Base-by-base conservation (phyloP, 2,329 filamentous ascomycete species). In the Camillea tinctor region DNA sequence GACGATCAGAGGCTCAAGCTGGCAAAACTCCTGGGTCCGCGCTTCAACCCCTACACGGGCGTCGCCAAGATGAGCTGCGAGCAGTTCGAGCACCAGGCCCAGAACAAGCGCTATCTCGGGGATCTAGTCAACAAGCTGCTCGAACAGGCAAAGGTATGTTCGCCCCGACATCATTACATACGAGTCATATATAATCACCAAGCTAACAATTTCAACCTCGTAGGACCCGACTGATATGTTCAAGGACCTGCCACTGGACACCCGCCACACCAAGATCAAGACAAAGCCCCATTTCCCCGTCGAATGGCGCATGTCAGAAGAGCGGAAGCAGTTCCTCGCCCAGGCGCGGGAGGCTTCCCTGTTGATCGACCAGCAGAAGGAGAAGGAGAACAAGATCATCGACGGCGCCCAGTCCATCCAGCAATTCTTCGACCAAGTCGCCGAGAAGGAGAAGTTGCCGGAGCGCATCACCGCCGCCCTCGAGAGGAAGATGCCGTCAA, bases 21-120 rank as follows among this genome's bases (percentile, higher is more conserved):
- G 63, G 89, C 90, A 76, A 98, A 98, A 80, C 84, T 99, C 51
- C 87, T 85, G 20, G 96, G 95, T 1, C 75, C 88, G 17, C 89
- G 95, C 66, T 98, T 93, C 82, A 95, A 98, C 79, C 94, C 93
- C 0, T 83, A 88, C 68, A 92, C 82, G 57, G 87, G 93, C 68
- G 80, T 92, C 60, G 81, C 97, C 69, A 93, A 91, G 77, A 97
- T 99, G 84, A 93, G 90, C 73, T 91, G 90, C 78, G 95, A 98
- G 76, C 88, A 88, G 73, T 96, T 90, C 75, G 87, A 92, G 72
- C 91, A 93, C 58, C 90, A 92, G 72, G 92, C 93, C 19, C 93
- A 98, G 80, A 99, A 99, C 81, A 99, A 98, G 83, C 88, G 92
- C n/a, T 95, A 95, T 74, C 82, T 99, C 21, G 89, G 87, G 56